Evolutionary conservation across 1,284 basidiomycete genomes (phyloP), one percentile per base, ranked within the genome.

Genomic region (Tilletia indica): DNA sequence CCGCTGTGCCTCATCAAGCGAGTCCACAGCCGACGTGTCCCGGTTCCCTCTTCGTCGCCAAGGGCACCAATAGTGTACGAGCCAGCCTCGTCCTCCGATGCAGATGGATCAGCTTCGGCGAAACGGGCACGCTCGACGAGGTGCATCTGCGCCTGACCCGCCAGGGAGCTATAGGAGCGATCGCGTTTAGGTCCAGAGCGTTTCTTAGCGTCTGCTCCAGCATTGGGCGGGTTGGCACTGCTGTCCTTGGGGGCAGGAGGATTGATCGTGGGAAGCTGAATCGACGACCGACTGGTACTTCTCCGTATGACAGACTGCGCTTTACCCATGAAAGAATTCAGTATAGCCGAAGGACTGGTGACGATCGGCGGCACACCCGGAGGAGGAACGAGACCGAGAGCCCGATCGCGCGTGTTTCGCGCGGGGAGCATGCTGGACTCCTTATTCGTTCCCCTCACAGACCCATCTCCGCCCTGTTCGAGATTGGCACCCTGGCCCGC

Each of bases 111-210:
- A 12, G 78, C 80, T 31, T 79, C 79, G 45, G 80, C 76, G 58
- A 80, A 79, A 5, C 75, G 67, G 3, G 80, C 80, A 12, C 80
- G 73, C 48, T 81, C 80, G 34, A 76, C 76, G 14, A 81, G 72
- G 67, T 81, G 80, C 56, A 80, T 72, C 71, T 80, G 74, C 16
- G 80, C 80, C 25, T 80, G 78, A 2, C 69, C 70, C 0, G 80
- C 80, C 6, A 81, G 67, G 36, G 79, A 79, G 56, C 70, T 73
- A 38, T 80, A 81, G 2, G 66, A 67, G 66, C 66, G 66, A 42
- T 67, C 66, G 2, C 45, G 61, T 21, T 64, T 64, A 38, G 61
- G 61, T 3, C 8, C 61, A 1, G 19, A 8, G 51, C 19, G 51
- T 19, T 25, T 19, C 16, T 54, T 54, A 19, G 51, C 19, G 1